Conservation (phyloP, 1,284 basidiomycete genomes). For the Fomitopsis schrenkii region DNA sequence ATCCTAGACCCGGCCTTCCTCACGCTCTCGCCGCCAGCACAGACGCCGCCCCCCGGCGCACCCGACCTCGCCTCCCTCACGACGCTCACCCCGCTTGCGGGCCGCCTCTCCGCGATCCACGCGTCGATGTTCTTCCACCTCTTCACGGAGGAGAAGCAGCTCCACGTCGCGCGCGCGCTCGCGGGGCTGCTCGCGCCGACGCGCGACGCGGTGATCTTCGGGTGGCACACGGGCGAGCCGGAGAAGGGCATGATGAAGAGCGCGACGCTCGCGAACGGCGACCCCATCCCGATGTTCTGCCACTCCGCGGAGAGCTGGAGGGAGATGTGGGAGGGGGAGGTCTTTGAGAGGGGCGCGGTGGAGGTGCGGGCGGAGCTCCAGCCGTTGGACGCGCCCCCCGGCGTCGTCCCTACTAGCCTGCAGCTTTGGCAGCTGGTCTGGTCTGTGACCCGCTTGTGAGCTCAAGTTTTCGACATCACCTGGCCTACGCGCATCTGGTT, state of each 20-base stretch:
- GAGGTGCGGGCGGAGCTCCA: conserved; percentile 9
- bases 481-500: too few species aligned
- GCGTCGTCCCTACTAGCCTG: too few species aligned
- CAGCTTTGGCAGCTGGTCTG: too few species aligned
- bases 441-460: too few species aligned
- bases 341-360: conserved; percentile 35
- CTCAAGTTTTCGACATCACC: too few species aligned
- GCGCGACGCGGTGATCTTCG: conserved; percentile 36
- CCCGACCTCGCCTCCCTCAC: conserved; percentile 31
- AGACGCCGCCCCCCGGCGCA: conserved; percentile 16
- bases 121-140: conserved; percentile 49
- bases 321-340: conserved; percentile 37
- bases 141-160: conserved; percentile 41
- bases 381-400: too few species aligned
- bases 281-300: conserved; percentile 17
- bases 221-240: conserved; percentile 18
- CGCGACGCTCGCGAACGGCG: not conserved
- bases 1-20: conserved; percentile 36
- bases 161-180: conserved; percentile 34
- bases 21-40: conserved; percentile 11
- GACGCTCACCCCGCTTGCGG: conserved; percentile 40
- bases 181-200: conserved; percentile 35
- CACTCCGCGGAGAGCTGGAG: conserved; percentile 36
- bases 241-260: not conserved
- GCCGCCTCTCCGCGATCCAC: conserved; percentile 43